Evolutionary conservation across 2,329 filamentous ascomycete genomes (phyloP).

Genomic region (Echinosphaeria canescens): DNA sequence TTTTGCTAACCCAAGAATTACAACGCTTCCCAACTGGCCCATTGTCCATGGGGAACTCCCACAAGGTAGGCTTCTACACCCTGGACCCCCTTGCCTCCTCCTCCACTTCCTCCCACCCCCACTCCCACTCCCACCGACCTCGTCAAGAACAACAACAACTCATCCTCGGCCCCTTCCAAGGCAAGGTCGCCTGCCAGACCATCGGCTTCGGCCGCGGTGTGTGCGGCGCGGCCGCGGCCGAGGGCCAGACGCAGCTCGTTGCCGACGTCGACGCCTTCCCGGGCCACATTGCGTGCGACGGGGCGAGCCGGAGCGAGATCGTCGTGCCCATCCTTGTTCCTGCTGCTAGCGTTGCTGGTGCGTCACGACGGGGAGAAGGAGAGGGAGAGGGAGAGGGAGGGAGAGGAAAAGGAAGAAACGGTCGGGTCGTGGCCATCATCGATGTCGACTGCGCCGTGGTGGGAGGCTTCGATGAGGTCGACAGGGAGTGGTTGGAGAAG

Average conservation of each 20-base stretch:
- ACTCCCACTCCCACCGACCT: too few species aligned
- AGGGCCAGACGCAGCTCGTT: conserved; percentile 39
- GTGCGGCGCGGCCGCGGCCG: conserved; percentile 47
- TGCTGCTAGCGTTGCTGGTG: conserved; percentile 8
- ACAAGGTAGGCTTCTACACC: conserved; percentile 54
- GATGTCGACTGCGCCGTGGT: conserved; percentile 55
- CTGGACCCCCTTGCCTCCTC: conserved; percentile 23
- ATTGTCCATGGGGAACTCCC: not conserved
- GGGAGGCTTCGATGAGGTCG: conserved; percentile 46
- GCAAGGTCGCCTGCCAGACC: conserved; percentile 60
- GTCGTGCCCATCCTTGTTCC: conserved; percentile 47
- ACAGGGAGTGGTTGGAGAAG: conserved; percentile 41
- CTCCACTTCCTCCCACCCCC: conserved; percentile 16
- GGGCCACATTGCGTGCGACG: conserved; percentile 67
- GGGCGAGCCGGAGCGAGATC: conserved; percentile 56
- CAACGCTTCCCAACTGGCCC: too few species aligned
- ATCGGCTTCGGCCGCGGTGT: conserved; percentile 56
- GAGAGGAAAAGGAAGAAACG: too few species aligned
- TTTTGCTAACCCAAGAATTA: too few species aligned
- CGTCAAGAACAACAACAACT: too few species aligned
- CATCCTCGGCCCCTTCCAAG: conserved; percentile 62
- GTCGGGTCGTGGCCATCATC: conserved; percentile 35
- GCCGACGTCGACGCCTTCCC: conserved; percentile 53
- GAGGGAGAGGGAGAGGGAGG: too few species aligned
- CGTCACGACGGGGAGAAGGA: conserved; percentile 6